Evolutionary conservation across 305 asterid genomes (phyloP), one percentile per base, ranked within the genome.

Genomic region (Solanum hybrid): DNA sequence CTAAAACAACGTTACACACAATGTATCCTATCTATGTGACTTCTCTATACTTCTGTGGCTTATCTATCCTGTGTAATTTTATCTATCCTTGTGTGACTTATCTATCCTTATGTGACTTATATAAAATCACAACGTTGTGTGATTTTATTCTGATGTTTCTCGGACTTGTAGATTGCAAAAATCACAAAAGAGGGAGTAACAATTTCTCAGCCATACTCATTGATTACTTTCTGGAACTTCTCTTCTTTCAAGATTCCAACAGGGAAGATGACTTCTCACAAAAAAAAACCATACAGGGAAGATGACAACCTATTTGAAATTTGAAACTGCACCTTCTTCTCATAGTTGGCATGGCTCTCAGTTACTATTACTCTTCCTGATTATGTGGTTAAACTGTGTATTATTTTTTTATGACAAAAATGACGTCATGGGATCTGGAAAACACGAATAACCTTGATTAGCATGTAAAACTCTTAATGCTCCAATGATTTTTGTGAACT

Each of bases 121-220:
- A 34, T 34, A 34, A 34, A 34, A 34, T 34, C 36, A 34, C 35
- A 34, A 34, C 7, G 7, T 34, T 34, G 36, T 13, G 12, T 29
- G 24, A 80, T 82, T 42, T 27, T 24, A 16, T 82, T 46, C 38
- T 46, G 72, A 46, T 1, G 56, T 32, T 38, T 87, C 35, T 24
- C 20, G 88, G 78, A 82, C 51, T 89, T 91, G 92, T 95, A 97
- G 99, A 97, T 97, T 75, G 98, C 96, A 6, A 96, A 95, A 91
- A 95, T 97, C 93, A 96, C 98, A 0, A 98, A 95, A 90, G 99
- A 94, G 90, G 99, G 97, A 4, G 93, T 91, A 77, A 91, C 95
- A 34, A 85, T 94, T 37, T 97, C 93, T 24, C 94, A 91, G 60
- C 99, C 99, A 6, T 96, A 96, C 89, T 87, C 99, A 0, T 92